Base-by-base conservation (phyloP, 208 protist species). In the Leishmania tarentolae region DNA sequence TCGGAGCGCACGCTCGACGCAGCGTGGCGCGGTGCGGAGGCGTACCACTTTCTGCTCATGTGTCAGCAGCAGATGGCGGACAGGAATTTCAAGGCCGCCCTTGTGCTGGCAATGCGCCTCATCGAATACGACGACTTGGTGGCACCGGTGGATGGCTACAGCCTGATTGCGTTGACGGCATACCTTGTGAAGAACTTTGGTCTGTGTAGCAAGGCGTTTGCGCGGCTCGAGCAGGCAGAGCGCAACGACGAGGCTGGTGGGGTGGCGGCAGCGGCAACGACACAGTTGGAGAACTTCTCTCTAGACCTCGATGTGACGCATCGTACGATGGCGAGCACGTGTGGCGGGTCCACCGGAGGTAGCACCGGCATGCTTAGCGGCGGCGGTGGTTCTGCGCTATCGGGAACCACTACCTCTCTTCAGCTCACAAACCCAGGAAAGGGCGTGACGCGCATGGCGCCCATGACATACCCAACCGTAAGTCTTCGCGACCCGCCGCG, bases 41-140 rank as follows among this genome's bases (percentile, higher is more conserved):
- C 98, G 24, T 99, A 96, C 86, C 98, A 99, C 87, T 99, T 97
- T 80, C 97, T 98, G 59, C 85, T 99, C 17, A 87, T 99, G 56
- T 96, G 93, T 53, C 90, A 97, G 71, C 95, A 98, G 76, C 92
- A 98, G 73, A 93, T 97, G 24, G 56, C 94, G 46, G 80, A 93
- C 44, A 87, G 87, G 46, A 97, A 95, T 83, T 79, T 93, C 42
- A 88, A 93, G 42, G 86, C 87, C 31, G 94, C 94, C 3, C 87
- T 97, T 24, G 90, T 95, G 50, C 83, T 93, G 37, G 95, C 94
- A 63, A 97, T 98, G 95, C 93, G 95, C 44, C 88, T 99, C 44
- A 93, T 91, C 73, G 92, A 98, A 52, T 99, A 99, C 92, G 98
- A 99, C 63, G 95, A 98, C 77, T 73, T 99, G 37, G 90, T 99